phyloP scores from a whole-genome alignment of 768 basidiomycete genomes.

The Mycena rebaudengoi region DNA sequence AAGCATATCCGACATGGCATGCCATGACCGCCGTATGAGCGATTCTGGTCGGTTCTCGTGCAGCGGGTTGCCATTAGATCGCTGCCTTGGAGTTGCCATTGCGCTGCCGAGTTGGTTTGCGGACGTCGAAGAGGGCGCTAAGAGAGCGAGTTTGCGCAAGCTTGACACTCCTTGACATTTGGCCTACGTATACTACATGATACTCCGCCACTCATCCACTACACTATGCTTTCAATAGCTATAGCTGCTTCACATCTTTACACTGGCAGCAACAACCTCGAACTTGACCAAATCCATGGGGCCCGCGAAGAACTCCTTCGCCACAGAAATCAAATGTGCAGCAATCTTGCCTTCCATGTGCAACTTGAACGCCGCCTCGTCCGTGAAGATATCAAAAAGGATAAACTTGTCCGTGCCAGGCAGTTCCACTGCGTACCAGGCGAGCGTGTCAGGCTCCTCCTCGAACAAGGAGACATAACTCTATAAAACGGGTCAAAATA shows the following conservation, averaged over 20 bases:
- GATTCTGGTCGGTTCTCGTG: constrained; percentile 34
- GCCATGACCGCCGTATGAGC: constrained; percentile 67
- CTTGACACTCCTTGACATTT: too few species aligned
- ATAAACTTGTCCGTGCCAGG: constrained; percentile 46
- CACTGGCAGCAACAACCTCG: constrained; percentile 45
- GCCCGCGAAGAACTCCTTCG: constrained; percentile 38
- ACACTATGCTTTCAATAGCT: not conserved
- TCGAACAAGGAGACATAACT: constrained; percentile 46
- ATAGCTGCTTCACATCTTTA: constrained; percentile 25
- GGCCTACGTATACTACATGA: too few species aligned
- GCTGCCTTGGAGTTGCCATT: constrained; percentile 23
- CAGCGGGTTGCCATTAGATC: constrained; percentile 8
- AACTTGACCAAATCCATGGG: constrained; percentile 41
- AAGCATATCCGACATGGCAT: constrained; percentile 63
- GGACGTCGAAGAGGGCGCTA: too few species aligned
- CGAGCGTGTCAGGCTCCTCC: constrained; percentile 41
- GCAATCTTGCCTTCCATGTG: constrained; percentile 47
- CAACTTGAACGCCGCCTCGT: constrained; percentile 39
- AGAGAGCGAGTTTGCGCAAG: too few species aligned
- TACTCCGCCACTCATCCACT: too few species aligned
- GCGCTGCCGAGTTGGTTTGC: too few species aligned
- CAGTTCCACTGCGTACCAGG: constrained; percentile 50
- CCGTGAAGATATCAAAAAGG: constrained; percentile 47
- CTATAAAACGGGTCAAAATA: too few species aligned
- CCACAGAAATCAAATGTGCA: constrained; percentile 41